These are phyloP conservation scores for Tubosaeta sp. DNA, from an alignment of 768 basidiomycete genomes.

Conservation along the genomic window DNA sequence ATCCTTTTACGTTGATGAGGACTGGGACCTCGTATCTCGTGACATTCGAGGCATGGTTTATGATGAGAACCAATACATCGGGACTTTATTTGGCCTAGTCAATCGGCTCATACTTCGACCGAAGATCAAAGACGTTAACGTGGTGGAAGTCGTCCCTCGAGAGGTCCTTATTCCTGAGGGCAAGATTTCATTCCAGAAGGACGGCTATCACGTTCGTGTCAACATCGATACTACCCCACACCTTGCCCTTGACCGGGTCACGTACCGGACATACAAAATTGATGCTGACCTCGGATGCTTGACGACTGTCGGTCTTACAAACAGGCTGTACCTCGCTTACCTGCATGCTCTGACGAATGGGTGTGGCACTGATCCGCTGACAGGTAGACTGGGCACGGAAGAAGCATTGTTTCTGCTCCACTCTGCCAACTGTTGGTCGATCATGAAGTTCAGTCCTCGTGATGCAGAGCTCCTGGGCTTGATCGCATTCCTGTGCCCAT, in stretches of 20 bases:
- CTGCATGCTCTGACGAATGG: conserved; percentile 43
- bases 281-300: conserved; percentile 28
- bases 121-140: conserved; percentile 3
- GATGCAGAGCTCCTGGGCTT: conserved; percentile 29
- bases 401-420: conserved; percentile 34
- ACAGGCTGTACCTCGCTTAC: conserved; percentile 36
- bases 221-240: background rate
- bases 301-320: conserved; percentile 11
- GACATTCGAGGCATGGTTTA: conserved; percentile 41
- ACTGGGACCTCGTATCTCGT: conserved; percentile 34
- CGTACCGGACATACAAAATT: conserved; percentile 25
- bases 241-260: background rate
- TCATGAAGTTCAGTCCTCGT: conserved; percentile 27
- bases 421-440: conserved; percentile 37
- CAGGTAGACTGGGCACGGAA: conserved; percentile 11
- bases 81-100: conserved; percentile 42
- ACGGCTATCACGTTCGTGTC: conserved; percentile 10
- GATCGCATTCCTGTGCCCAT: conserved; percentile 34
- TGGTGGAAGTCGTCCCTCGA: background rate
- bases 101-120: conserved; percentile 39
- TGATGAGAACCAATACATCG: conserved; percentile 36
- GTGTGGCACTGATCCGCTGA: conserved; percentile 41
- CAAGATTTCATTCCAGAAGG: conserved; percentile 27
- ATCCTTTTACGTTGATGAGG: conserved; percentile 35
- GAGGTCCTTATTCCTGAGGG: conserved; percentile 40